Base-by-base conservation (phyloP, 2,329 filamentous ascomycete genomes). In the Aspergillus cejpii region DNA sequence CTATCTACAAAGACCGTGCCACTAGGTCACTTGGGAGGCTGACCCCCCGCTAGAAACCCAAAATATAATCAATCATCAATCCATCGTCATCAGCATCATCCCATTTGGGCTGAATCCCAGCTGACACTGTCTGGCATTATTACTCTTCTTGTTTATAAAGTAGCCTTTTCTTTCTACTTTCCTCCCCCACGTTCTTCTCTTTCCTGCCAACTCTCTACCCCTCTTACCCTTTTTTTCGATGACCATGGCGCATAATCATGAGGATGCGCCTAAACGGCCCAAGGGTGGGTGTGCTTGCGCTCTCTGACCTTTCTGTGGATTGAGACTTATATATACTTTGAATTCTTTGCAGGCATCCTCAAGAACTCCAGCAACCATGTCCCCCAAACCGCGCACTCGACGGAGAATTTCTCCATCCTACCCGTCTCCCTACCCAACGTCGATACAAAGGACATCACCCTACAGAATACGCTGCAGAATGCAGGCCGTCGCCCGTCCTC, bases 391-490 rank as follows among this genome's bases (percentile, higher is more conserved):
- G 77, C 81, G 15, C 74, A 76, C 24, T 61, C 68, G 17, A 40
- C 68, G 57, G 46, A 65, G 55, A 39, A 64, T 51, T 61, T 66
- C 6, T 65, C 57, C 45, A 61, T 59, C 7, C 64, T 52, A 49
- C 52, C 63, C 68, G 44, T 72, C 74, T 34, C 63, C 52, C 10
- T 62, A 69, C 56, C 71, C n/a, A 73, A 55, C 65, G 74, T 58
- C 68, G 80, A 64, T 55, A 69, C 89, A 54, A 92, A 94, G 71
- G 92, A 97, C 63, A 75, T 96, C 58, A 94, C 89, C 3, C 80
- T 97, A 48, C 83, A 90, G 66, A 98, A 98, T 71, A 98, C 92
- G 1, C 80, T 96, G 50, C 81, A 87, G 64, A 98, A 98, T 73
- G 89, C 92, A 37, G 92, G 92, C 26, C 86, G 85, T 54, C 85